phyloP scores from a whole-genome alignment of 2,329 filamentous ascomycete genomes.

The Claviceps sp. region DNA sequence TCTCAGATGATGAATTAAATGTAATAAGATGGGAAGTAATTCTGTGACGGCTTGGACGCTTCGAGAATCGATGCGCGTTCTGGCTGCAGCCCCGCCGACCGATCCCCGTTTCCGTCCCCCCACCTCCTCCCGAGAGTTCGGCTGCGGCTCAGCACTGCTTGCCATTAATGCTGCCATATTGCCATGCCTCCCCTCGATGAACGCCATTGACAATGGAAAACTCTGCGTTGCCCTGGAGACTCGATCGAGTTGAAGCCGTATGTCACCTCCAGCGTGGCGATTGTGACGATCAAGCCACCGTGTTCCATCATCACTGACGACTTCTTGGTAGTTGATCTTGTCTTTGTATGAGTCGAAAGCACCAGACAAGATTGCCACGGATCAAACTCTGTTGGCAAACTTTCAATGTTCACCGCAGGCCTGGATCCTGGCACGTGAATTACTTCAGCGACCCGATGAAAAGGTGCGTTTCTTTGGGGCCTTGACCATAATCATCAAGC shows the following conservation, averaged over 20 bases:
- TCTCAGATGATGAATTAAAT: background rate
- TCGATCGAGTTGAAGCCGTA: constrained; percentile 14
- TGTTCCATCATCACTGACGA: background rate
- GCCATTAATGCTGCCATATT: background rate
- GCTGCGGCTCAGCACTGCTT: background rate
- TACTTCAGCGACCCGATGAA: constrained; percentile 55
- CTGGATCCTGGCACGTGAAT: constrained; percentile 71
- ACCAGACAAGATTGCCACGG: constrained; percentile 32
- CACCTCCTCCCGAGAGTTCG: background rate
- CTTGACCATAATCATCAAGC: constrained; percentile 83
- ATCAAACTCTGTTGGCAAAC: constrained; percentile 62
- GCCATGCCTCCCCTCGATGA: constrained; percentile 1
- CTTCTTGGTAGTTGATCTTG: constrained; percentile 29
- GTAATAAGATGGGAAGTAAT: background rate
- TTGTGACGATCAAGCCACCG: background rate
- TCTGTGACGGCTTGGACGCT: background rate
- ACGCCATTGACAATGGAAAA: constrained; percentile 8
- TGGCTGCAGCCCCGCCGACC: background rate
- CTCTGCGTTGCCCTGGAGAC: constrained; percentile 8
- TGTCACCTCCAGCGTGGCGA: constrained; percentile 5
- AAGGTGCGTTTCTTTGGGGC: constrained; percentile 87
- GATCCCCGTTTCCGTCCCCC: background rate
- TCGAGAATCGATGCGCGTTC: background rate
- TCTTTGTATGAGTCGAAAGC: constrained; percentile 40
- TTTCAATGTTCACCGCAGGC: constrained; percentile 70